Evolutionary conservation across 1,284 basidiomycete species (phyloP), one percentile per base, ranked within the genome.

Genomic region (Ceratobasidium theobromae): DNA sequence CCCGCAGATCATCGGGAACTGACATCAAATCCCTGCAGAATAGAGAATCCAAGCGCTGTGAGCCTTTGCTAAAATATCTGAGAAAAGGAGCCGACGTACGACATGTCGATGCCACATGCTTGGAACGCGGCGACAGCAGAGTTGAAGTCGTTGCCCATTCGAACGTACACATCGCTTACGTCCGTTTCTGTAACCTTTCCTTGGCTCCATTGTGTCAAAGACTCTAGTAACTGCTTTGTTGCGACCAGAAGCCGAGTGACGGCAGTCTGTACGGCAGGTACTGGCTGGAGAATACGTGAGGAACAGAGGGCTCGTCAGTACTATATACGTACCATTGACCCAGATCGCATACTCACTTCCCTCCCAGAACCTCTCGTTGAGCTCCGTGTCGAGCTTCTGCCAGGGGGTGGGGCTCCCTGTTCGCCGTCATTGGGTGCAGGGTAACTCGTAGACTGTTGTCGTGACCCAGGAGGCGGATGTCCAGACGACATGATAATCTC

Each of bases 131-230:
- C 84, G 40, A 95, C 92, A 27, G 95, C 95, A 18, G 87, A 85
- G 75, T 98, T 98, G 80, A 99, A 98, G 74, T 98, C 95, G 76
- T 99, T 98, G 21, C 96, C 96, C 18, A 99, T 82, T 52, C 89
- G 86, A 60, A 99, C 97, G 76, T 99, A 99, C 66, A 97, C 91
- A 76, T 98, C 93, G 80, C 94, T 97, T 71, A 99, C 95, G 72
- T 92, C 81, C 28, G 80, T 80, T 74, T 99, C 96, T 62, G 86
- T 82, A 68, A 92, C 82, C 69, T 87, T 81, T 51, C 86, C 79
- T 65, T 84, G 82, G 73, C 91, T 92, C 95, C 95, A 98, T 77
- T 87, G 81, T 9, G 93, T 95, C 66, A 99, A 82, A 0, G 92
- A 85, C 75, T 98, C 95, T 43, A 99, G 84, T 27, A 99, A 85